A percentile compares a stretch with the other conserved stretches of the same genome.
phyloP scores from a whole-genome alignment of 1,139 yeast genomes.

The Candida freyschussii region DNA sequence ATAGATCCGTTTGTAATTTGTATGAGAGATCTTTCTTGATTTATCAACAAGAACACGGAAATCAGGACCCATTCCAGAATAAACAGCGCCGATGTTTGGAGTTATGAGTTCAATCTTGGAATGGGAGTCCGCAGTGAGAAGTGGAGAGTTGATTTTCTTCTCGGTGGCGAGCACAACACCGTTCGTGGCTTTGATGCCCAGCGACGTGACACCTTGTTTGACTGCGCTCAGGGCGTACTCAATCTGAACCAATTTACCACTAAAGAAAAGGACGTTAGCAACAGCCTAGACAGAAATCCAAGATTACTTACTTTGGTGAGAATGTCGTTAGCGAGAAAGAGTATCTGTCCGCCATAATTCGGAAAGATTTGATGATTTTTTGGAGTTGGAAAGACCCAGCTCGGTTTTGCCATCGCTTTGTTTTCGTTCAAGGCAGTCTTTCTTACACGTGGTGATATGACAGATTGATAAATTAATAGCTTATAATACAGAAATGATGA shows the following conservation, averaged over 20 bases:
- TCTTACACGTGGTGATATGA: too few species aligned
- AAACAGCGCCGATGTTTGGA: conserved; percentile 95
- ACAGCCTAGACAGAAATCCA: neutral
- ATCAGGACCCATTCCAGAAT: conserved; percentile 99
- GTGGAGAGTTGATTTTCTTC: conserved; percentile 77
- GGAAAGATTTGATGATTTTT: neutral
- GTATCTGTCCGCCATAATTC: conserved; percentile 89
- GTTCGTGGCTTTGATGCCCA: conserved; percentile 94
- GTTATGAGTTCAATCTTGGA: conserved; percentile 81
- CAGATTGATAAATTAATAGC: too few species aligned
- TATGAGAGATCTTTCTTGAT: conserved; percentile 90
- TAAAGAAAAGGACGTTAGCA: conserved; percentile 21
- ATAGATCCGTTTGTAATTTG: conserved; percentile 86
- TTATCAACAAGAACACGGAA: conserved; percentile 90
- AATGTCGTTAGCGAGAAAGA: conserved; percentile 95
- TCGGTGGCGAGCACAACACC: conserved; percentile 98
- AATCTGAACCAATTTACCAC: conserved; percentile 96
- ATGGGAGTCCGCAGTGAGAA: conserved; percentile 70
- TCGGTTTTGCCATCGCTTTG: too few species aligned
- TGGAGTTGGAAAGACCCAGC: too few species aligned
- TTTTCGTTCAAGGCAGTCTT: too few species aligned
- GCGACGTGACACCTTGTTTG: conserved; percentile 94
- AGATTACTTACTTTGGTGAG: conserved; percentile 75
- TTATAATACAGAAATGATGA: too few species aligned
- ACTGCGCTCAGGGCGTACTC: conserved; percentile 98